These are phyloP conservation scores for Jatropha podagrica DNA, from an alignment of 441 rosid genomes.

Conservation along the genomic window DNA sequence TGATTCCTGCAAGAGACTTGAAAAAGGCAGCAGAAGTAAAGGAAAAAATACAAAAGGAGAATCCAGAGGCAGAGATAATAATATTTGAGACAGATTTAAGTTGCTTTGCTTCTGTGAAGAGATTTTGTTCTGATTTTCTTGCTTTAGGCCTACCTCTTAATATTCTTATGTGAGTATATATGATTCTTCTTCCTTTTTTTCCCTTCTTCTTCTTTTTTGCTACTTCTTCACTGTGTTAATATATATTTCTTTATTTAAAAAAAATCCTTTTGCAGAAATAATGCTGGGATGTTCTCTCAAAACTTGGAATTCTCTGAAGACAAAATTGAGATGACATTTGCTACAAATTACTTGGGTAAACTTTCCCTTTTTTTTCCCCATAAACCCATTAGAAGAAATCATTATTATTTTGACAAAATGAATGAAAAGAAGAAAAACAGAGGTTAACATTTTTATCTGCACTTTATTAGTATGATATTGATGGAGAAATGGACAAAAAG, in stretches of 20 bases:
- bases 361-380: background rate
- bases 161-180: conserved; percentile 77
- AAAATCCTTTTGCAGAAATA: conserved; percentile 56
- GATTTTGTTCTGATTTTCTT: conserved; percentile 67
- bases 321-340: conserved; percentile 90
- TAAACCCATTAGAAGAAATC: background rate
- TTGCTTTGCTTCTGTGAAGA: conserved; percentile 69
- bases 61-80: conserved; percentile 52
- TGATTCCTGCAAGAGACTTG: conserved; percentile 81
- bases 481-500: background rate
- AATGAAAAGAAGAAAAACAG: background rate
- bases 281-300: conserved; percentile 80
- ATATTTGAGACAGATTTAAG: conserved; percentile 76
- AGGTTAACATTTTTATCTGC: background rate
- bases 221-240: background rate
- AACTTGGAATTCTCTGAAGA: conserved; percentile 87
- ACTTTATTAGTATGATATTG: background rate
- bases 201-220: conserved; percentile 2
- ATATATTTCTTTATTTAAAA: background rate
- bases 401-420: background rate
- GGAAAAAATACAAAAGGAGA: conserved; percentile 53
- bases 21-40: conserved; percentile 64
- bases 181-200: background rate
- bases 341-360: conserved; percentile 84
- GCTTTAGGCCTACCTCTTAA: conserved; percentile 73